Conservation (phyloP, 2,329 filamentous ascomycete species). For the Aureobasidium sp. region DNA sequence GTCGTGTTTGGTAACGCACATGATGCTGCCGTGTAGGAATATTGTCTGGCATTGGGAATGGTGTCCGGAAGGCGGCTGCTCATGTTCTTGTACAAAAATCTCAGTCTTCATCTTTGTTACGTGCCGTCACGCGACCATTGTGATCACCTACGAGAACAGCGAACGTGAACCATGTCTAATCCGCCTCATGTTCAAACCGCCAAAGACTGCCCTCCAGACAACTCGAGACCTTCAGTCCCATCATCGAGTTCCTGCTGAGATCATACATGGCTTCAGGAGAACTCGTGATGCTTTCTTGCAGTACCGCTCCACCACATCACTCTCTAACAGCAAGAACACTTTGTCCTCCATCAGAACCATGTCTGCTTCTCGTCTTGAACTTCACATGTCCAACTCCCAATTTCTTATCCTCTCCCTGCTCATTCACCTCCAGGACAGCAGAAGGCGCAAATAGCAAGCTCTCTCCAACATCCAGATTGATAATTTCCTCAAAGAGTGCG, state of each 20-base stretch:
- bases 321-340: constrained; percentile 22
- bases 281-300: background rate
- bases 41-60: background rate
- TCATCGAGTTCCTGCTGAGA: background rate
- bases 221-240: no score
- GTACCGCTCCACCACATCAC: background rate
- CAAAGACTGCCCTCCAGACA: no score
- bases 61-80: background rate
- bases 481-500: constrained; percentile 26
- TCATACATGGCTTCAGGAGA: background rate
- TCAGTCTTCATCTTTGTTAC: background rate
- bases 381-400: constrained; percentile 21
- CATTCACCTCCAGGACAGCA: constrained; percentile 21
- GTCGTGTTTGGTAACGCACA: constrained; percentile 50
- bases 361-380: constrained; percentile 25
- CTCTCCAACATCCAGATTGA: constrained; percentile 26
- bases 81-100: background rate
- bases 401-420: constrained; percentile 19
- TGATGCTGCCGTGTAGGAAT: background rate
- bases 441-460: constrained; percentile 28
- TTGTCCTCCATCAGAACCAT: constrained; percentile 24
- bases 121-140: background rate
- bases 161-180: no score
- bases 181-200: no score
- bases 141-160: background rate